Conservation (phyloP, 202 grass and related monocot genomes). For the Elaeis oleifera region DNA sequence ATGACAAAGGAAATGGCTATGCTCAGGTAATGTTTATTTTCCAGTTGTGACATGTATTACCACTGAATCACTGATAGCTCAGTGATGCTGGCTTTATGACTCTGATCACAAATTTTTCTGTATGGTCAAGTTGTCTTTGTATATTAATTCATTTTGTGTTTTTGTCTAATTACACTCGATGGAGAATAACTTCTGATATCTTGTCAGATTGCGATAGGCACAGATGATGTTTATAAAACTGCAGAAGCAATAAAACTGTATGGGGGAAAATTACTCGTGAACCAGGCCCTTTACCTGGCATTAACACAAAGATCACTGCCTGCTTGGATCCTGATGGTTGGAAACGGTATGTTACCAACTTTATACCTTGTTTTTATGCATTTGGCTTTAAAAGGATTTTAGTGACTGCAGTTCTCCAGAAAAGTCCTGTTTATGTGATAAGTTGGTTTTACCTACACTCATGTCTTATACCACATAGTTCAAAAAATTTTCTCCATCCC, state of each 20-base stretch:
- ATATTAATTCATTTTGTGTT: no score
- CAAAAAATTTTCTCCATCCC: no score
- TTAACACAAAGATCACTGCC: conserved; percentile 70
- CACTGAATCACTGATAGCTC: no score
- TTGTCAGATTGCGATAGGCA: conserved; percentile 62
- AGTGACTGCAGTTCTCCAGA: background rate
- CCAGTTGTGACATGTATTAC: background rate
- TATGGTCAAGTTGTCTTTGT: no score
- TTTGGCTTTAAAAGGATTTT: background rate
- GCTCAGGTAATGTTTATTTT: conserved; percentile 33
- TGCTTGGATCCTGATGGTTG: conserved; percentile 79
- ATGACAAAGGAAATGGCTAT: conserved; percentile 55
- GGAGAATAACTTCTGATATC: no score
- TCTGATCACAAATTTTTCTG: no score
- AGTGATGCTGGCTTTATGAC: no score
- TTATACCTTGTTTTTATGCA: conserved; percentile 6
- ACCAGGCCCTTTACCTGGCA: conserved; percentile 58
- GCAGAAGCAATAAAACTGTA: conserved; percentile 48
- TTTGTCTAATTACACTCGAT: no score
- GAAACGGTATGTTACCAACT: conserved; percentile 50
- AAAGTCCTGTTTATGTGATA: no score
- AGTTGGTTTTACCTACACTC: no score
- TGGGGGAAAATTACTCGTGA: conserved; percentile 51
- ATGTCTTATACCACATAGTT: no score
- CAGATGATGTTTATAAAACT: conserved; percentile 71